Conservation (phyloP, 129 eudicot genomes). For the Tagetes patula region DNA sequence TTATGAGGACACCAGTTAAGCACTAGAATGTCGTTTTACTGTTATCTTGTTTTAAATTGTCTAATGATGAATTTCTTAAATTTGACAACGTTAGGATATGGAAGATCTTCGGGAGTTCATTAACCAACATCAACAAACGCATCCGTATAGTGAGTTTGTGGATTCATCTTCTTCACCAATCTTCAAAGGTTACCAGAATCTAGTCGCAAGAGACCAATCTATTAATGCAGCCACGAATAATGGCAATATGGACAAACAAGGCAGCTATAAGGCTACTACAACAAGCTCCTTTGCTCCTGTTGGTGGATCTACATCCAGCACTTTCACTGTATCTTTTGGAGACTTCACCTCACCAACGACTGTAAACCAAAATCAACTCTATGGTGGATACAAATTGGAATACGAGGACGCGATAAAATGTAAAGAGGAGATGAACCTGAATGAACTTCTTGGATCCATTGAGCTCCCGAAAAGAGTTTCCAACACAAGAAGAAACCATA, state of each 20-base stretch:
- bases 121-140: conserved; percentile 21
- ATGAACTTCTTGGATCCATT: conserved; percentile 32
- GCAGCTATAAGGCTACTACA: conserved; percentile 11
- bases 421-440: conserved; percentile 30
- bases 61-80: conserved; percentile 5
- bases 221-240: conserved; percentile 2
- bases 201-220: conserved; percentile 21
- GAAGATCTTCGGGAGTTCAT: conserved; percentile 22
- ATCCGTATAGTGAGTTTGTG: conserved; percentile 18
- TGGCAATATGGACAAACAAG: conserved; percentile 13
- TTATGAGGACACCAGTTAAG: no score
- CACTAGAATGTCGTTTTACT: not conserved
- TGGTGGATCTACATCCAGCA: conserved; percentile 28
- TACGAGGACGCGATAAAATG: not conserved
- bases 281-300: conserved; percentile 26
- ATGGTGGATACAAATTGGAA: conserved; percentile 19
- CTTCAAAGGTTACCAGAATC: conserved; percentile 22
- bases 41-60: not conserved
- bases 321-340: conserved; percentile 37
- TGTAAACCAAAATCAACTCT: conserved; percentile 13
- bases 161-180: conserved; percentile 23
- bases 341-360: conserved; percentile 13
- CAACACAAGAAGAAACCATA: conserved; percentile 29
- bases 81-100: conserved; percentile 22
- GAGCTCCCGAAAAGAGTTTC: conserved; percentile 25